phyloP scores from a whole-genome alignment of 148 eudicot species.

The Vaccinium vitisidaea region DNA sequence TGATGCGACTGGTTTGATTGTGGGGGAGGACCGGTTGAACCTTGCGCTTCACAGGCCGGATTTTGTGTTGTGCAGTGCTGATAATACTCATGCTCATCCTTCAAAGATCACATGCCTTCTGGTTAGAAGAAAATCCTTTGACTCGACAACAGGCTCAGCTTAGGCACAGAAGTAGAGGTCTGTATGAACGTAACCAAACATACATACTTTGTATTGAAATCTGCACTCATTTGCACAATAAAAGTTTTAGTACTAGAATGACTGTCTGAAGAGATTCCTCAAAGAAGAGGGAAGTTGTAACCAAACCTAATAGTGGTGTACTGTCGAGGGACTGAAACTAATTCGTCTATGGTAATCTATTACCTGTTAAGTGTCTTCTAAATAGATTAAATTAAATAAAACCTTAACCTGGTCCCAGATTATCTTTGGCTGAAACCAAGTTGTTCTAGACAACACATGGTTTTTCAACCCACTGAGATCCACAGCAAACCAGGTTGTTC shows the following conservation, averaged over 20 bases:
- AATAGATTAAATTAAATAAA: background rate
- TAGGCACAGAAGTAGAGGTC: slow-evolving; percentile 4
- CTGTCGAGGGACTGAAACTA: background rate
- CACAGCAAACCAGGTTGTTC: background rate
- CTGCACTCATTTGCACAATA: background rate
- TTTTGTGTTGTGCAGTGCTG: slow-evolving; percentile 29
- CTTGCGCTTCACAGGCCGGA: slow-evolving; percentile 36
- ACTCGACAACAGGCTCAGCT: slow-evolving; percentile 15
- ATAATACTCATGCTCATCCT: slow-evolving; percentile 24
- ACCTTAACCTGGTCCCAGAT: background rate
- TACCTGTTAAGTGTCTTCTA: background rate
- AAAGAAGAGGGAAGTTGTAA: background rate
- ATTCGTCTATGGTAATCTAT: background rate
- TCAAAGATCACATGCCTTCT: slow-evolving; percentile 37
- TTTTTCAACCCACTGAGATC: background rate
- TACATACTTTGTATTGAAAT: background rate
- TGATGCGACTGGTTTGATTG: slow-evolving; percentile 27
- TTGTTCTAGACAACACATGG: background rate
- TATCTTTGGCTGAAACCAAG: background rate
- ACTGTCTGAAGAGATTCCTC: background rate
- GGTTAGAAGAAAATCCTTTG: slow-evolving; percentile 33
- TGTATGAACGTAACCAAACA: background rate
- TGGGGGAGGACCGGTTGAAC: slow-evolving; percentile 30
- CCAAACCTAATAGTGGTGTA: background rate
- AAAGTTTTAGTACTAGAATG: background rate